These are phyloP conservation scores for Endogone sp. DNA, from an alignment of 192 early-diverging fungal species.

Conservation along the genomic window DNA sequence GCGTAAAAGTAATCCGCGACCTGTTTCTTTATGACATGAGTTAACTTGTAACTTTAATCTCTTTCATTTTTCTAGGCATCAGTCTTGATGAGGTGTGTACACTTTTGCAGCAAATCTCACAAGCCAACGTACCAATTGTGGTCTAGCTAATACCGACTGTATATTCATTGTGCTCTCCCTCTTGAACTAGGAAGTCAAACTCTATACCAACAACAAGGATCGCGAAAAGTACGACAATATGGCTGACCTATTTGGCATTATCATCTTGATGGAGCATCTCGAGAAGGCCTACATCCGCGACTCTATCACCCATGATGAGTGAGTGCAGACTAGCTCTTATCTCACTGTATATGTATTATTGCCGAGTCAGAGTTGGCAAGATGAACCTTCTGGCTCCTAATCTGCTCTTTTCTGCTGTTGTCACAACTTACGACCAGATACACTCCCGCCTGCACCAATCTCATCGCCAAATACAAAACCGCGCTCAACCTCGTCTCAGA, in stretches of 20 bases:
- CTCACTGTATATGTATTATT: background rate
- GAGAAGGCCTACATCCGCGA: conserved; percentile 92
- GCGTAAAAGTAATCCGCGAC: too few relatives aligned
- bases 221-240: conserved; percentile 89
- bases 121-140: background rate
- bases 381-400: too few relatives aligned
- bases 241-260: conserved; percentile 90
- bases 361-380: too few relatives aligned
- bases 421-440: conserved; percentile 49
- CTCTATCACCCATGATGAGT: conserved; percentile 79
- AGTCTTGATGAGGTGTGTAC: background rate
- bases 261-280: conserved; percentile 86
- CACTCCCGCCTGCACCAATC: conserved; percentile 82
- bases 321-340: background rate
- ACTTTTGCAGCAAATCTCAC: too few relatives aligned
- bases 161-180: background rate
- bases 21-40: too few relatives aligned
- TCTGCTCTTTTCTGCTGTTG: background rate
- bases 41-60: too few relatives aligned
- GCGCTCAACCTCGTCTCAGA: conserved; percentile 63
- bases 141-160: too few relatives aligned
- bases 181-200: conserved; percentile 57
- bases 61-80: background rate
- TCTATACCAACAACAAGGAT: conserved; percentile 80
- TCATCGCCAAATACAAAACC: conserved; percentile 91